Base-by-base conservation (phyloP, 768 basidiomycete species). In the Astraeus odoratus region DNA sequence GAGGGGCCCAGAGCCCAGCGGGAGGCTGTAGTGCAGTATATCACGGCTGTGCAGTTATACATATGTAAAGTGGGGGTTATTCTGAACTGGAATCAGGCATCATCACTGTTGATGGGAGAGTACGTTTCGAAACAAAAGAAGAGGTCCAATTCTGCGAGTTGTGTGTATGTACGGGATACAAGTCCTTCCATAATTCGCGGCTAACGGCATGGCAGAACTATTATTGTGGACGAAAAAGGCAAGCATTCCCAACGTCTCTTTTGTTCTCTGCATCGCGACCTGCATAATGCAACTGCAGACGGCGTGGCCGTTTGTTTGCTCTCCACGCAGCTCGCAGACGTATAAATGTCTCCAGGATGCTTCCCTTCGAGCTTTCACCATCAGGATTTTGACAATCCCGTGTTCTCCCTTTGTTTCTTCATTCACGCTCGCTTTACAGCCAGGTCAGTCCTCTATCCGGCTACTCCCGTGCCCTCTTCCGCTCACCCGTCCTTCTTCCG, bases 311-410 rank as follows among this genome's bases (percentile, higher is more conserved):
- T 48, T 51, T 44, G 40, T 41, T 52, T 49, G 29, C 37, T 19
- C 24, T 30, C 4, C 33, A 24, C 39, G 23, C 22, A 18, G 31
- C 41, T 31, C 20, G 44, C 19, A 18, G 20, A 37, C 29, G 27
- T 66, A 63, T 64, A 64, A 63, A 66, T 37, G 15, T 48, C 47
- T 39, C 16, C 15, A 27, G 29, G 18, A 29, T 39, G 37, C 8
- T 23, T 39, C 18, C 22, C 47, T 27, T 25, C 13, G 16, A n/a
- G 5, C 38, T 20, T 41, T 29, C 42, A 36, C 34, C 57, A 56
- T 54, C 58, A 42, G 64, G 63, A 64, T 64, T 64, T 66, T 64
- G 64, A 64, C 51, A 66, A 64, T 66, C 62, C 62, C 48, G 58
- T 53, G 40, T 30, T 46, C 26, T 40, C 23, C 22, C 30, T 34